A percentile compares a stretch with the other conserved stretches of the same genome.
Conservation (phyloP, 768 basidiomycete genomes). For the Pleurotus ostreatus region DNA sequence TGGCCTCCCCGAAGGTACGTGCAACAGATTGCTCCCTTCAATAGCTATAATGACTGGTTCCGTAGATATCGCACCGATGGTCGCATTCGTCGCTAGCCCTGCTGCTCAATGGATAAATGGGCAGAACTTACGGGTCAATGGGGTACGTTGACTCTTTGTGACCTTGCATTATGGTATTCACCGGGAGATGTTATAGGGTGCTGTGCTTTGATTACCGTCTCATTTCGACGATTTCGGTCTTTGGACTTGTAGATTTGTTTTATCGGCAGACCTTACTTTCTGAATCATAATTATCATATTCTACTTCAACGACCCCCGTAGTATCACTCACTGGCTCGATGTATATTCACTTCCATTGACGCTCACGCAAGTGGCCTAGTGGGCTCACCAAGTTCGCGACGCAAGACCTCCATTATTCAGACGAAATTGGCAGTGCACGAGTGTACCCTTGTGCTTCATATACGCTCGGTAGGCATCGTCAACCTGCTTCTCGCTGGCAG, state of each 20-base stretch:
- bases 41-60: not conserved
- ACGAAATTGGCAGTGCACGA: not conserved
- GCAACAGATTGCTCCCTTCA: no score
- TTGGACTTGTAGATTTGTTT: no score
- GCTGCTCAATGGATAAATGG: constrained; percentile 58
- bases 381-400: no score
- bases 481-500: not conserved
- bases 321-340: no score
- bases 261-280: no score
- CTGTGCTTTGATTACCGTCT: not conserved
- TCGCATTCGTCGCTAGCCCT: constrained; percentile 47
- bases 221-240: no score
- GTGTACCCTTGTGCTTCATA: not conserved
- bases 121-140: constrained; percentile 53
- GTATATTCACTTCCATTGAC: no score
- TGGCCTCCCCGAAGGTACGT: constrained; percentile 32
- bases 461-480: not conserved
- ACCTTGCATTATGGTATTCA: not conserved
- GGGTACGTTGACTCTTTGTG: constrained; percentile 35
- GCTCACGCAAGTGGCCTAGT: no score
- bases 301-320: no score
- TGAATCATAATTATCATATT: no score
- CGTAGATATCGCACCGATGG: constrained; percentile 45
- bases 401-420: no score
- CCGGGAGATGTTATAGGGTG: not conserved